These are phyloP conservation scores for Populus ilicifolia DNA, from an alignment of 345 rosid species.

Conservation along the genomic window DNA sequence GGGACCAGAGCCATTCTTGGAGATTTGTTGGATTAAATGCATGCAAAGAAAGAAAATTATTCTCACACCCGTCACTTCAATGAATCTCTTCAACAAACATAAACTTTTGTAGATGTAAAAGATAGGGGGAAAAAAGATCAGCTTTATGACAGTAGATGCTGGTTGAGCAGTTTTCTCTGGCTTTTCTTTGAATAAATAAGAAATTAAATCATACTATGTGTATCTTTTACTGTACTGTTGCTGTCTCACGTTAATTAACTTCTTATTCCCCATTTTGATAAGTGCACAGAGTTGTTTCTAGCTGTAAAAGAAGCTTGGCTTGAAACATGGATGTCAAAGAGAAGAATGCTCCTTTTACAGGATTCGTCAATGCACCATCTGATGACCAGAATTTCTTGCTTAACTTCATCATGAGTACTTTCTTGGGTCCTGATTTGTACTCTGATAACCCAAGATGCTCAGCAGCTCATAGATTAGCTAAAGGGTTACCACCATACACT, in stretches of 20 bases:
- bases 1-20: not conserved
- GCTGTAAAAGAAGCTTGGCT: conserved; percentile 2
- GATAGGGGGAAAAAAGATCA: not conserved
- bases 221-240: not conserved
- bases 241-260: not conserved
- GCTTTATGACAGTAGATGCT: not conserved
- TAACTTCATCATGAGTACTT: conserved; percentile 51
- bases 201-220: not conserved
- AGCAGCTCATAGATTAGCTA: conserved; percentile 45
- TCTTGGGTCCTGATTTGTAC: conserved; percentile 63
- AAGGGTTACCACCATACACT: conserved; percentile 47
- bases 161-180: not conserved
- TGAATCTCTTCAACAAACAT: not conserved
- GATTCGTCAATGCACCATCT: conserved; percentile 12
- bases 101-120: not conserved
- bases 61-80: not conserved
- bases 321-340: conserved; percentile 15
- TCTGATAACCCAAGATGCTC: conserved; percentile 61
- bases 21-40: not conserved
- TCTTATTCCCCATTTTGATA: not conserved
- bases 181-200: not conserved
- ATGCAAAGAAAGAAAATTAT: not conserved
- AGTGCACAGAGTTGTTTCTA: not conserved
- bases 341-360: conserved; percentile 19
- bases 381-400: conserved; percentile 50